Conservation (phyloP, 2,329 filamentous ascomycete genomes). For the Pochonia chlamydosporia region DNA sequence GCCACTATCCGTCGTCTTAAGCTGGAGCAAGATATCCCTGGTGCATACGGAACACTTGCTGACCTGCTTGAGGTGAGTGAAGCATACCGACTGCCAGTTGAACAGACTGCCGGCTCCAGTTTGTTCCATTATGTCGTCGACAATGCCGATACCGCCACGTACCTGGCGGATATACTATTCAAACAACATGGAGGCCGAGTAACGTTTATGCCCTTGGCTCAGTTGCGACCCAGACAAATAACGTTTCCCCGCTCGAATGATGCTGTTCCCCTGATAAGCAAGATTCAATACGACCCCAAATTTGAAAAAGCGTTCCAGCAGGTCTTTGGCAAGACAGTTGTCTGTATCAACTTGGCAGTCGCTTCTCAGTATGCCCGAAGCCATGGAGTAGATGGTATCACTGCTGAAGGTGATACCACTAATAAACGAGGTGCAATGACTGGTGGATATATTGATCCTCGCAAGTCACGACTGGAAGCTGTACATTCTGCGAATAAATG, state of each 20-base stretch:
- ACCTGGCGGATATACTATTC: conserved; percentile 73
- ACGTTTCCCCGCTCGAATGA: conserved; percentile 84
- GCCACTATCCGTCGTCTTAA: conserved; percentile 82
- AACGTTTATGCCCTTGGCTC: conserved; percentile 90
- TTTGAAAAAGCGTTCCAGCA: conserved; percentile 88
- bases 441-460: conserved; percentile 85
- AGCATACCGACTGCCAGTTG: conserved; percentile 79
- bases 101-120: conserved; percentile 87
- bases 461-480: conserved; percentile 80
- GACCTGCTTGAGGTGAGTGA: conserved; percentile 87
- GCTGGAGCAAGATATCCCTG: conserved; percentile 70
- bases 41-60: conserved; percentile 86
- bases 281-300: conserved; percentile 69
- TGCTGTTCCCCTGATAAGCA: conserved; percentile 79
- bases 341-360: conserved; percentile 83
- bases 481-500: conserved; percentile 70
- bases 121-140: conserved; percentile 97
- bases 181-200: conserved; percentile 77
- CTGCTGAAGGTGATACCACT: conserved; percentile 86
- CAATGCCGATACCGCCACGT: conserved; percentile 79
- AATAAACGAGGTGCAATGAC: conserved; percentile 95
- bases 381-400: conserved; percentile 88
- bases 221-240: conserved; percentile 62
- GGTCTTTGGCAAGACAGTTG: conserved; percentile 91
- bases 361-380: conserved; percentile 88